A percentile compares a stretch with the other conserved stretches of the same genome.
These are phyloP conservation scores for Nitzschia sp. DNA, from an alignment of 108 stramenopile genomes.

Conservation along the genomic window DNA sequence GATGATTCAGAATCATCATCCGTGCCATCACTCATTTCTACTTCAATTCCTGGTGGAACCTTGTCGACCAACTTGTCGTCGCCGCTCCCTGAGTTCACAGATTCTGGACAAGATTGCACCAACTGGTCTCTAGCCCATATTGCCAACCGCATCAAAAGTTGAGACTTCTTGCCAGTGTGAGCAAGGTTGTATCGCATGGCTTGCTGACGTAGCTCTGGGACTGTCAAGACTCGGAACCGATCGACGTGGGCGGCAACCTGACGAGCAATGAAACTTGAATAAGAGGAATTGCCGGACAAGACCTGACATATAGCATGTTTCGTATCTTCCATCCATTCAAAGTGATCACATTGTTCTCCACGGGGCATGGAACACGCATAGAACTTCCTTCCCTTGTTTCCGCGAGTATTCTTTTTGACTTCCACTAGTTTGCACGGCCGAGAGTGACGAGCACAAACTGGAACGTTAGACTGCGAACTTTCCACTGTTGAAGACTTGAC, in stretches of 20 bases:
- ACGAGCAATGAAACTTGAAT: constrained; percentile 76
- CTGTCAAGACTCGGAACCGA: constrained; percentile 63
- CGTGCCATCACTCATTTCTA: constrained; percentile 29
- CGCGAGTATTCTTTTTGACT: constrained; percentile 79
- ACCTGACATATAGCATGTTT: constrained; percentile 55
- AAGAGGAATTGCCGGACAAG: constrained; percentile 60
- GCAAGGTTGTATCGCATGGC: constrained; percentile 58
- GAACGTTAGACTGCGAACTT: constrained; percentile 18
- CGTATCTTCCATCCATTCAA: constrained; percentile 89
- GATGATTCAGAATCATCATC: constrained; percentile 40
- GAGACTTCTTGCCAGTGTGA: constrained; percentile 65
- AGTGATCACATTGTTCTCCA: constrained; percentile 87
- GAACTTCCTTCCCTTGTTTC: constrained; percentile 86
- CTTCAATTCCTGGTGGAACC: neutral
- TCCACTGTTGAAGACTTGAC: neutral
- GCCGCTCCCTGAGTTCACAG: constrained; percentile 1
- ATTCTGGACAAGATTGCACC: constrained; percentile 25
- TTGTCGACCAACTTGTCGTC: neutral
- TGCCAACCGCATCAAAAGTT: constrained; percentile 68
- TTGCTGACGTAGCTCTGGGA: constrained; percentile 72
- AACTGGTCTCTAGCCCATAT: constrained; percentile 84
- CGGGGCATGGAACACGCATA: constrained; percentile 80
- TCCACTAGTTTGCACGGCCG: constrained; percentile 71
- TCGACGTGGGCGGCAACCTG: constrained; percentile 68
- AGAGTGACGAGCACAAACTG: constrained; percentile 71